A percentile compares a stretch with the other conserved stretches of the same genome.
phyloP scores from a whole-genome alignment of 2,329 filamentous ascomycete species.

The Didymellaceae sp. region DNA sequence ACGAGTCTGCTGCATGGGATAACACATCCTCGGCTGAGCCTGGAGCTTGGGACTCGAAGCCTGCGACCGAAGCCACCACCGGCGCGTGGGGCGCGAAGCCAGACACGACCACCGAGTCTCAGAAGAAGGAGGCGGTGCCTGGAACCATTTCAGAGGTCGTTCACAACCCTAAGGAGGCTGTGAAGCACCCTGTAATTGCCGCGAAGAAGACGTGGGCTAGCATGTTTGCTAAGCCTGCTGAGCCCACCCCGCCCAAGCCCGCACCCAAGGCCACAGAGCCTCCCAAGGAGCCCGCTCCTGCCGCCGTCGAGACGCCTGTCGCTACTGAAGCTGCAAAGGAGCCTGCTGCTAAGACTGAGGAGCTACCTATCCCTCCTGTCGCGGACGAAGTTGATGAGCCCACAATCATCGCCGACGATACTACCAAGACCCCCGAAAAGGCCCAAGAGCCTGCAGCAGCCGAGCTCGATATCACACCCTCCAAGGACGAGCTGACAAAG shows the following conservation, averaged over 20 bases:
- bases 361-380: slow-evolving; percentile 47
- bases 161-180: slow-evolving; percentile 13
- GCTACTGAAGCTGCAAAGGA: slow-evolving; percentile 49
- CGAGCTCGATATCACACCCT: slow-evolving; percentile 63
- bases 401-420: slow-evolving; percentile 34
- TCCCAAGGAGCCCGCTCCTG: slow-evolving; percentile 45
- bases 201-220: slow-evolving; percentile 62
- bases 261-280: slow-evolving; percentile 44
- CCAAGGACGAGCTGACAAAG: slow-evolving; percentile 85
- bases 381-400: slow-evolving; percentile 47
- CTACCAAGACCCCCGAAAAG: slow-evolving; percentile 45
- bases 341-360: slow-evolving; percentile 48
- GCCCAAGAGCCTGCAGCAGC: slow-evolving; percentile 58
- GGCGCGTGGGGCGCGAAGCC: slow-evolving; percentile 18
- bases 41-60: slow-evolving; percentile 19
- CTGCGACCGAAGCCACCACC: slow-evolving; percentile 9
- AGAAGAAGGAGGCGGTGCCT: slow-evolving; percentile 23
- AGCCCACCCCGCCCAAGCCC: slow-evolving; percentile 48
- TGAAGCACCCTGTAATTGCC: slow-evolving; percentile 22
- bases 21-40: slow-evolving; percentile 46
- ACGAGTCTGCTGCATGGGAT: slow-evolving; percentile 72
- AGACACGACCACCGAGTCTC: slow-evolving; percentile 21
- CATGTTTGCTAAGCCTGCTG: slow-evolving; percentile 60
- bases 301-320: slow-evolving; percentile 46
- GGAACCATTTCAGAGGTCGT: slow-evolving; percentile 22